Conservation (phyloP, 495 filamentous ascomycete genomes). For the Daldinia concentrica region DNA sequence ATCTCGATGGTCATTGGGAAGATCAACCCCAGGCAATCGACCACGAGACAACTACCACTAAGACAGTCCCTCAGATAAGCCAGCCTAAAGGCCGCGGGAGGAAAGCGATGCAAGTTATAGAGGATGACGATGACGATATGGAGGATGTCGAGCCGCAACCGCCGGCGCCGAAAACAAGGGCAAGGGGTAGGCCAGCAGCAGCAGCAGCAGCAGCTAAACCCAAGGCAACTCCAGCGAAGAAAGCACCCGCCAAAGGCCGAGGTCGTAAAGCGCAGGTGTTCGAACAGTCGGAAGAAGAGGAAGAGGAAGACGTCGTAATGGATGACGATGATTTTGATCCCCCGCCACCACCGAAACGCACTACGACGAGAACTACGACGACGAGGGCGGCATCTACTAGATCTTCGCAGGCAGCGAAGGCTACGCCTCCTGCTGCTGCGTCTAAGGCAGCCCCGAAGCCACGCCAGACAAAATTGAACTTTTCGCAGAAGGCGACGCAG, state of each 20-base stretch:
- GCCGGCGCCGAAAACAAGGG: slow-evolving; percentile 32
- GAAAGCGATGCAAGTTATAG: slow-evolving; percentile 39
- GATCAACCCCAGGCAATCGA: slow-evolving; percentile 77
- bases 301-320: slow-evolving; percentile 69
- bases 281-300: slow-evolving; percentile 64
- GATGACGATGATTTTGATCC: slow-evolving; percentile 70
- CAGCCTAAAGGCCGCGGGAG: slow-evolving; percentile 45
- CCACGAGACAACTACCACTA: slow-evolving; percentile 53
- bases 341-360: slow-evolving; percentile 51
- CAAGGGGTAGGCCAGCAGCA: slow-evolving; percentile 58
- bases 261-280: slow-evolving; percentile 56
- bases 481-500: slow-evolving; percentile 64
- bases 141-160: slow-evolving; percentile 45
- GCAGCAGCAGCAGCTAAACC: slow-evolving; percentile 49
- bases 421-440: slow-evolving; percentile 55
- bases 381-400: slow-evolving; percentile 48
- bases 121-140: slow-evolving; percentile 54
- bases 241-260: slow-evolving; percentile 42
- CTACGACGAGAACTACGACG: slow-evolving; percentile 42
- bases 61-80: slow-evolving; percentile 51
- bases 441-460: slow-evolving; percentile 44
- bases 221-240: slow-evolving; percentile 52
- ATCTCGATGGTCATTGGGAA: slow-evolving; percentile 85
- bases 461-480: slow-evolving; percentile 77
- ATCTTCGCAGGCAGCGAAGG: slow-evolving; percentile 57